Evolutionary conservation across 768 basidiomycete genomes (phyloP).

Genomic region (Tricholoma sp.): DNA sequence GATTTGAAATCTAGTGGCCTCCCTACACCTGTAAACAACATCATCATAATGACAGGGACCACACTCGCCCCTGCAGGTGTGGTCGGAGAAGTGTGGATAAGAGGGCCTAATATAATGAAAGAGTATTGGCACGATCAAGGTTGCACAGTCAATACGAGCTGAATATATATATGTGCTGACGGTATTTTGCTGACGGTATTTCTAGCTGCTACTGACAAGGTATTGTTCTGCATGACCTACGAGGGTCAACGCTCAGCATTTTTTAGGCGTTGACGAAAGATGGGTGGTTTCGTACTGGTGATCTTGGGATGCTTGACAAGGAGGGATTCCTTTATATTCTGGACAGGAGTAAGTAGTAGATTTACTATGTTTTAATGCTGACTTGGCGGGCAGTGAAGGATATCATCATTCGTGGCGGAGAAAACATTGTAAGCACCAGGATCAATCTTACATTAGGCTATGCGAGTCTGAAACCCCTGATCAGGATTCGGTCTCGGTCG

Average conservation of each 20-base stretch:
- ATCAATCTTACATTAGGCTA: background rate
- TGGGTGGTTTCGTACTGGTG: constrained; percentile 5
- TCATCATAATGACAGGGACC: constrained; percentile 36
- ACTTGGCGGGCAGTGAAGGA: constrained; percentile 14
- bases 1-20: constrained; percentile 29
- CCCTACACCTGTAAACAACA: constrained; percentile 39
- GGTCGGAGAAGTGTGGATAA: constrained; percentile 40
- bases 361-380: background rate
- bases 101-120: constrained; percentile 49
- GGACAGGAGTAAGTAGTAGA: constrained; percentile 12
- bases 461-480: background rate
- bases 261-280: constrained; percentile 3
- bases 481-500: constrained; percentile 5
- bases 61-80: constrained; percentile 21
- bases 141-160: constrained; percentile 4
- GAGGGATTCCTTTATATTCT: constrained; percentile 18
- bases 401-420: constrained; percentile 19
- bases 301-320: constrained; percentile 10
- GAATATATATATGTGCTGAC: background rate
- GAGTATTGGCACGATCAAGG: constrained; percentile 47
- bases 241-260: background rate
- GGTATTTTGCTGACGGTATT: background rate
- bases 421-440: constrained; percentile 11
- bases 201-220: constrained; percentile 25
- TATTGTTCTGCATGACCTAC: background rate